Evolutionary conservation across 176 grass and related monocot species (phyloP), one percentile per base, ranked within the genome.

Genomic region (sorghum (Sorghum bicolor)): DNA sequence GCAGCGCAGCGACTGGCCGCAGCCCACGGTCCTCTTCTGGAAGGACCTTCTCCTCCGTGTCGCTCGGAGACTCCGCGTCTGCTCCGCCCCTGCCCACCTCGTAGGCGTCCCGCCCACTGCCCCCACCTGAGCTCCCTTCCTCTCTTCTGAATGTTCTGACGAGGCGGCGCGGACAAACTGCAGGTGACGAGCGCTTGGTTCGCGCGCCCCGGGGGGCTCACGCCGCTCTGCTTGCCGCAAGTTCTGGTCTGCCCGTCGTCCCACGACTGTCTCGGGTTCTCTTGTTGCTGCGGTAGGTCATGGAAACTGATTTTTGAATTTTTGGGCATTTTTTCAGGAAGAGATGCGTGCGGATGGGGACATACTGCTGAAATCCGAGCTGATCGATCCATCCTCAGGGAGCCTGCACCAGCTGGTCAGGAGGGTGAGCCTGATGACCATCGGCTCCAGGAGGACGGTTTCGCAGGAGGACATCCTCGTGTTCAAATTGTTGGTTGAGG

Each of bases 131-230:
- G 17, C 61, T 31, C 26, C 13, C 36, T 6, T 73, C 15, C 65
- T 41, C 29, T 15, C 24, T 64, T 64, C 13, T 47, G 6, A 12
- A 25, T 5, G 2, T 16, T 82, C 78, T 82, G 64, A 89, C 65
- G 33, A 0, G 50, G 29, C 50, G n/a, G 17, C 26, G 26, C 41
- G 40, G 29, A 67, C 28, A 55, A 64, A 53, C 40, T 4, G 72
- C 80, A 94, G 93, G 90, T 92, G 58, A 90, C 70, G 50, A 86
- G 70, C 67, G 16, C 32, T 67, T 95, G 87, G 90, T 92, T 92
- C 69, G 68, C 82, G 34, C 82, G 82, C 7, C 76, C 67, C 26
- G 85, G 90, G 70, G 88, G 90, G 36, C 57, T 95, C 64, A 84
- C 83, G 52, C 93, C 90, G 50, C 73, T 92, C 45, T 95, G 93